phyloP scores from a whole-genome alignment of 768 basidiomycete species.

The Tulasnella sp. region DNA sequence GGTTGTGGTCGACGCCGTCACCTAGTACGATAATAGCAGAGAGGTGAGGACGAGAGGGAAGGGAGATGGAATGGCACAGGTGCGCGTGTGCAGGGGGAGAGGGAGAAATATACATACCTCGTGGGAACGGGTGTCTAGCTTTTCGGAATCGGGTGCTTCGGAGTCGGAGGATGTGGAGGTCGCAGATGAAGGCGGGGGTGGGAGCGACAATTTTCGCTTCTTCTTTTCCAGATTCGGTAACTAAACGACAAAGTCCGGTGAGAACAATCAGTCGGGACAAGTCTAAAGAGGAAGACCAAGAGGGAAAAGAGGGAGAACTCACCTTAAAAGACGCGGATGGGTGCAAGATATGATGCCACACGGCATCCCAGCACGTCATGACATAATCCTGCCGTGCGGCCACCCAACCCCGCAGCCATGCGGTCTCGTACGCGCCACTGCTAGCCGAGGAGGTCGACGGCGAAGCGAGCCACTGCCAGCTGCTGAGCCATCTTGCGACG shows the following conservation, averaged over 20 bases:
- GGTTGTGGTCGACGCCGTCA: background rate
- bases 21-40: background rate
- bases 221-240: background rate
- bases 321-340: background rate
- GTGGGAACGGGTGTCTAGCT: background rate
- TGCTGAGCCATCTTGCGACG: constrained; percentile 1
- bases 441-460: background rate
- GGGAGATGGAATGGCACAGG: background rate
- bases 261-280: background rate
- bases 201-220: background rate
- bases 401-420: constrained; percentile 2
- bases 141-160: background rate
- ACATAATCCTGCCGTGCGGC: background rate
- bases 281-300: background rate
- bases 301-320: background rate
- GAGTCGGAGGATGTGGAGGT: background rate
- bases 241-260: background rate
- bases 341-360: background rate
- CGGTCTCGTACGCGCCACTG: background rate
- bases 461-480: background rate
- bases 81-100: background rate
- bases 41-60: background rate
- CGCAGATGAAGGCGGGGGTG: background rate
- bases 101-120: constrained; percentile 6
- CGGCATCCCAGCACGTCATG: background rate